These are phyloP conservation scores for Fomitopsis palustris DNA, from an alignment of 1,284 basidiomycete species.

Conservation along the genomic window DNA sequence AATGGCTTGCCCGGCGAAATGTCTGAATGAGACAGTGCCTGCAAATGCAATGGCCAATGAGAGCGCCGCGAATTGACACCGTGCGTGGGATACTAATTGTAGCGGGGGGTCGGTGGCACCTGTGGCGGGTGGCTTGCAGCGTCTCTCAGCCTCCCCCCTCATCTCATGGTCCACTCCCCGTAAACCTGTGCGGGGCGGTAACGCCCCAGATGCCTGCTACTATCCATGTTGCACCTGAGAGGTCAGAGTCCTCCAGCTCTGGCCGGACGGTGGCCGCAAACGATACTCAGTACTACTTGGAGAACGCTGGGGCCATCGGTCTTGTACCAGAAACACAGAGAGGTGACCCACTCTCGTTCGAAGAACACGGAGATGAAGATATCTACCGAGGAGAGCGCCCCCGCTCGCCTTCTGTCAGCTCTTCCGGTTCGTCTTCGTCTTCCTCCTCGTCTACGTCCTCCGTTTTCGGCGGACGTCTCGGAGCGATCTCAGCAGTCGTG, in stretches of 20 bases:
- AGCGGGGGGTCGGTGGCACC: background rate
- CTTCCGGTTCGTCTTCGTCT: slow-evolving; percentile 38
- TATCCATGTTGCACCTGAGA: background rate
- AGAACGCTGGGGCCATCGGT: slow-evolving; percentile 15
- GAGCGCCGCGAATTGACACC: background rate
- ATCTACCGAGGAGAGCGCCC: slow-evolving; percentile 59
- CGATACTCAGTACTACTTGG: slow-evolving; percentile 8
- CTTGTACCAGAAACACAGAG: slow-evolving; percentile 15
- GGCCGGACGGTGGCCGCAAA: background rate
- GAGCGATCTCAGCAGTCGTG: slow-evolving; percentile 39
- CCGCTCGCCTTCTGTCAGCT: slow-evolving; percentile 27
- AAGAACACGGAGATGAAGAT: slow-evolving; percentile 40
- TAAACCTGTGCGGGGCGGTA: slow-evolving; percentile 5
- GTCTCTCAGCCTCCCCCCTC: background rate
- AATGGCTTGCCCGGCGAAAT: background rate
- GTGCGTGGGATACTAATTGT: background rate
- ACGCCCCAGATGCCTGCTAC: slow-evolving; percentile 8
- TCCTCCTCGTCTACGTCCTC: slow-evolving; percentile 28
- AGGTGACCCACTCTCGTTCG: slow-evolving; percentile 13
- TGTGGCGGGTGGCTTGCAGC: background rate
- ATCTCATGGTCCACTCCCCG: slow-evolving; percentile 7
- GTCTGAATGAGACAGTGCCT: too few relatives aligned
- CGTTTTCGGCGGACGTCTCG: slow-evolving; percentile 33
- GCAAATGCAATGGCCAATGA: background rate
- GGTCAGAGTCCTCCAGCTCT: slow-evolving; percentile 1